Percentiles rank a stretch among this genome's conserved stretches.
These are phyloP conservation scores for Leccinum discolor DNA, from an alignment of 1,284 basidiomycete species.

Conservation along the genomic window DNA sequence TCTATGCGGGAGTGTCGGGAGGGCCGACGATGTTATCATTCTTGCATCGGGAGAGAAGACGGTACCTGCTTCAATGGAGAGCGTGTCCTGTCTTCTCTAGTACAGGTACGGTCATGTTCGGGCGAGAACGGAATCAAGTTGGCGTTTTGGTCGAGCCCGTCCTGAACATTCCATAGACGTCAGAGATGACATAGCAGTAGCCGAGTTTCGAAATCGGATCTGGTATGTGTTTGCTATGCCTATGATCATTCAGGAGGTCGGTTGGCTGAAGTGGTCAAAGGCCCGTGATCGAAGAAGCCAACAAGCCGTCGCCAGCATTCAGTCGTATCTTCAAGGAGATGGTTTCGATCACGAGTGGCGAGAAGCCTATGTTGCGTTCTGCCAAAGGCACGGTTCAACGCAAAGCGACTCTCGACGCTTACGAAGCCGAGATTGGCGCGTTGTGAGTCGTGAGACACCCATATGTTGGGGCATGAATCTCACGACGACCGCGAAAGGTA, in stretches of 20 bases:
- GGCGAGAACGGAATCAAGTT: neutral
- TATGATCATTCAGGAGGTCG: neutral
- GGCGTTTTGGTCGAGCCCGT: neutral
- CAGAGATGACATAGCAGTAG: neutral
- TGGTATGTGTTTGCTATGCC: neutral
- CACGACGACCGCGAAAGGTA: neutral
- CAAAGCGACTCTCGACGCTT: neutral
- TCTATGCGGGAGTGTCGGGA: neutral
- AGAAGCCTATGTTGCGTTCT: neutral
- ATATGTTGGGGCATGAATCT: neutral
- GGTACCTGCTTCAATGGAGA: neutral
- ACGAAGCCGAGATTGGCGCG: neutral
- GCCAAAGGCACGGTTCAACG: neutral
- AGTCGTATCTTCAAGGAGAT: constrained; percentile 4
- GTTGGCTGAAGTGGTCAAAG: neutral
- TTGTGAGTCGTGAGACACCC: neutral
- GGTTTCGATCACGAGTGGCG: neutral
- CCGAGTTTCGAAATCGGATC: neutral
- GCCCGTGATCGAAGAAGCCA: neutral
- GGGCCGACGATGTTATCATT: neutral
- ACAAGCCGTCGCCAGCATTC: neutral
- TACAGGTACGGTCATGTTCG: neutral
- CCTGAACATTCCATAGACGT: neutral
- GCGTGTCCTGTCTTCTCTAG: neutral
- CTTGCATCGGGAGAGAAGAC: constrained; percentile 1